Evolutionary conservation across 768 basidiomycete genomes (phyloP).

Genomic region (Boletellus sp.): DNA sequence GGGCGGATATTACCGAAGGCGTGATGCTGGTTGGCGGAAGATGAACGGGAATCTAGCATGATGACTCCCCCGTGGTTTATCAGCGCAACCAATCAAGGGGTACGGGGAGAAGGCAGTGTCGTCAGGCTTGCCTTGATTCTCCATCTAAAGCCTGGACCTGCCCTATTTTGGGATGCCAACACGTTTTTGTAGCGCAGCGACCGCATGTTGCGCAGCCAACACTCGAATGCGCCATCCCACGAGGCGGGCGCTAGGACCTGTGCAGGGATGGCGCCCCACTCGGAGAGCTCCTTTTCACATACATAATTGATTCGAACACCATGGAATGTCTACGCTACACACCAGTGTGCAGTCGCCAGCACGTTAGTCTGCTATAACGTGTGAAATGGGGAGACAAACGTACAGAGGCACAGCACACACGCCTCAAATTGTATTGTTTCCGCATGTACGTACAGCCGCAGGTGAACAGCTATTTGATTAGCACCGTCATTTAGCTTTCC

Average conservation of each 20-base stretch:
- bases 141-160: slow-evolving; percentile 11
- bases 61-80: slow-evolving; percentile 31
- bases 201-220: slow-evolving; percentile 25
- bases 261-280: slow-evolving; percentile 25
- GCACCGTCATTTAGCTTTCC: slow-evolving; percentile 24
- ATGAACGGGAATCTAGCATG: slow-evolving; percentile 35
- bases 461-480: slow-evolving; percentile 14
- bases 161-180: slow-evolving; percentile 28
- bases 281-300: slow-evolving; percentile 21
- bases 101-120: slow-evolving; percentile 29
- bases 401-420: slow-evolving; percentile 26
- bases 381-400: slow-evolving; percentile 19
- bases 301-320: slow-evolving; percentile 30
- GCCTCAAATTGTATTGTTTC: slow-evolving; percentile 12
- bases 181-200: slow-evolving; percentile 35
- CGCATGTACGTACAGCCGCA: slow-evolving; percentile 27
- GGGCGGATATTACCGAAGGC: slow-evolving; percentile 35
- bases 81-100: slow-evolving; percentile 32
- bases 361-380: slow-evolving; percentile 19
- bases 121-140: slow-evolving; percentile 17
- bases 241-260: slow-evolving; percentile 26
- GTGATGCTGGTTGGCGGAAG: slow-evolving; percentile 26
- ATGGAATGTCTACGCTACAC: slow-evolving; percentile 24
- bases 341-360: slow-evolving; percentile 4
- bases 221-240: slow-evolving; percentile 23